A percentile compares a stretch with the other conserved stretches of the same genome.
These are phyloP conservation scores for Amylostereum areolatum DNA, from an alignment of 1,284 basidiomycete species.

Conservation along the genomic window DNA sequence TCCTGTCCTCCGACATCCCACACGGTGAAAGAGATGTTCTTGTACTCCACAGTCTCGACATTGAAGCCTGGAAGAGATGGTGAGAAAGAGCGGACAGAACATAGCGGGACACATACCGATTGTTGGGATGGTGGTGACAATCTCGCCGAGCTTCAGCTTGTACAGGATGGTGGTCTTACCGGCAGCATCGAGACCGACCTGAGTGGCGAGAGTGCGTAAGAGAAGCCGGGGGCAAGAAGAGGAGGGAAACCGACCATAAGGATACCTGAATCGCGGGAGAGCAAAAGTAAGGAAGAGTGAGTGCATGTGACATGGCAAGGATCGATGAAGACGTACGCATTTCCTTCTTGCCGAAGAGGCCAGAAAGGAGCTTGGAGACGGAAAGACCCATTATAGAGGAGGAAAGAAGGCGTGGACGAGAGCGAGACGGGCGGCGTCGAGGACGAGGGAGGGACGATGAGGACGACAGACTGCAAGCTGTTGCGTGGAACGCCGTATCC, in stretches of 20 bases:
- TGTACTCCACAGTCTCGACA: slow-evolving; percentile 93
- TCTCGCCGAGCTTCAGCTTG: slow-evolving; percentile 98
- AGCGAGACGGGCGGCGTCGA: slow-evolving; percentile 17
- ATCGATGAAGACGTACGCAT: slow-evolving; percentile 73
- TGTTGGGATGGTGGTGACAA: slow-evolving; percentile 98
- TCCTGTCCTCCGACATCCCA: slow-evolving; percentile 90
- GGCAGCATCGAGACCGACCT: slow-evolving; percentile 95
- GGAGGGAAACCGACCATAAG: slow-evolving; percentile 43
- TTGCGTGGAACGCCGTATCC: slow-evolving; percentile 21
- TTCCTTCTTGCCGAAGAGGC: slow-evolving; percentile 98
- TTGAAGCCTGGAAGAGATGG: slow-evolving; percentile 72
- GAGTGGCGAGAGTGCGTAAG: slow-evolving; percentile 10
- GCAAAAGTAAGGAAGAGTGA: slow-evolving; percentile 4
- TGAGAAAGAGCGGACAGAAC: slow-evolving; percentile 2
- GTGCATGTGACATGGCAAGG: slow-evolving; percentile 17
- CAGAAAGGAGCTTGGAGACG: slow-evolving; percentile 75
- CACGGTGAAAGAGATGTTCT: slow-evolving; percentile 89
- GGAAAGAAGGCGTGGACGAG: slow-evolving; percentile 12
- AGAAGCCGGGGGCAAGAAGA: not conserved
- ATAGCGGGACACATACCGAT: slow-evolving; percentile 68
- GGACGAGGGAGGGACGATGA: slow-evolving; percentile 16
- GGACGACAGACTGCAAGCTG: slow-evolving; percentile 11
- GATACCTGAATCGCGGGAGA: slow-evolving; percentile 35
- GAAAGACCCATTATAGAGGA: slow-evolving; percentile 70
- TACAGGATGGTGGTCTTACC: slow-evolving; percentile 98